Base-by-base conservation (phyloP, 1,284 basidiomycete species). In the Ustilago cynodontis region DNA sequence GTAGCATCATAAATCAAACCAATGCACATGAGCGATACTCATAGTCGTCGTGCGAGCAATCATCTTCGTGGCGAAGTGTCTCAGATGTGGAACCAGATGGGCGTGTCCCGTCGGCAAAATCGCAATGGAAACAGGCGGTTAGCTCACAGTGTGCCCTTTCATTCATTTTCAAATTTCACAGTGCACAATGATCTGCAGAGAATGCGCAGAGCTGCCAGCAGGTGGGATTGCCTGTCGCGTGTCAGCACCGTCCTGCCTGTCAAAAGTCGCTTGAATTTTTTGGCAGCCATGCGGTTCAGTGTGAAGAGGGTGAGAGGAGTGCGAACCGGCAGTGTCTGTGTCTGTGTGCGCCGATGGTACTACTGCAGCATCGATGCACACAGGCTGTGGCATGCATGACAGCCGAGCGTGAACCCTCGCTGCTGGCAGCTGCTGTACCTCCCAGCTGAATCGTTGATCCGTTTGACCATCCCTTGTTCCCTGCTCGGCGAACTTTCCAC, bases 401-500 rank as follows among this genome's bases (percentile, higher is more conserved):
- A 54, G 52, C 52, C 33, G 52, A 54, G 29, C 18, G 22, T 35
- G 28, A 20, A 20, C n/a, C 51, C 51, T 24, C 33, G 29, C 51
- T 33, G 52, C 52, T 54, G 52, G 52, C 52, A 54, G 52, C 51
- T 31, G 51, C 29, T 7, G 5, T 26, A 14, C 16, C 6, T 26
- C 51, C 28, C 35, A 29, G 41, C 41, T 20, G 33, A 35, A 54
- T 54, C 35, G 52, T 39, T 49, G 22, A 49, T 28, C 47, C 24
- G 8, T 26, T 8, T 49, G 47, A 22, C 54, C 54, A 47, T 57
- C 31, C 41, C 28, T 54, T 49, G 31, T 49, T 35, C 45, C 37
- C 39, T 28, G 29, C 59, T 65, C 62, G 62, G 62, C 62, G 39
- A 65, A 65, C 62, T 65, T 58, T 56, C 49, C 22, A 20, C 24